These are phyloP conservation scores for Pleurotus eryngii DNA, from an alignment of 768 basidiomycete species.

Conservation along the genomic window DNA sequence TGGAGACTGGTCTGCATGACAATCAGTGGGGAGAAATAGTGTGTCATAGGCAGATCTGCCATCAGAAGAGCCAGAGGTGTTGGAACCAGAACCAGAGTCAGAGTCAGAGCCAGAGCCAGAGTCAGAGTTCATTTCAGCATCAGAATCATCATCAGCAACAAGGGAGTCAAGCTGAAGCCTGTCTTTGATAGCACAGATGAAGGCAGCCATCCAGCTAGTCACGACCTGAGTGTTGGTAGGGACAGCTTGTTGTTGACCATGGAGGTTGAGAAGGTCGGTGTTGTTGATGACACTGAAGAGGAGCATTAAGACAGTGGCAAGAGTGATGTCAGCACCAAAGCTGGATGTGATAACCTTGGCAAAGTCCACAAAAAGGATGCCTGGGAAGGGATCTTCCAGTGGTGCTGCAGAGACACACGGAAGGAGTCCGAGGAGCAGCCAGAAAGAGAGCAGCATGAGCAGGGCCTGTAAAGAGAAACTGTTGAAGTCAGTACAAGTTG, in stretches of 20 bases:
- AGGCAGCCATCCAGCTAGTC: constrained; percentile 1
- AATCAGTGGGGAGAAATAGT: no score
- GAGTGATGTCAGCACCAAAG: background rate
- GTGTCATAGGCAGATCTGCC: no score
- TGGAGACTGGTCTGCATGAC: no score
- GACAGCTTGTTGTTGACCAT: background rate
- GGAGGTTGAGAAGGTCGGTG: constrained; percentile 3
- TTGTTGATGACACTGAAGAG: constrained; percentile 1
- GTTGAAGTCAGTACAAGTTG: background rate
- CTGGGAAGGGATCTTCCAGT: constrained; percentile 4
- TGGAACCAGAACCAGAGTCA: no score
- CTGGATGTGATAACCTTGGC: background rate
- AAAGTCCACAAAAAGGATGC: constrained; percentile 2
- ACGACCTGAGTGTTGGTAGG: background rate
- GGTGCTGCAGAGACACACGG: background rate
- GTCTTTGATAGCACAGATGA: background rate
- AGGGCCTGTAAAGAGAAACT: background rate
- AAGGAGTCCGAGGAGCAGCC: background rate
- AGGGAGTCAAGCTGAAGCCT: background rate
- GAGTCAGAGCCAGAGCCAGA: background rate
- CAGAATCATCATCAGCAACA: background rate
- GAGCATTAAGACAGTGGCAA: constrained; percentile 5
- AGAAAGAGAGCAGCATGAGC: background rate
- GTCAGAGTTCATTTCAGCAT: background rate
- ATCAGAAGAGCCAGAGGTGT: no score